Evolutionary conservation across 257 asterid genomes (phyloP).

Genomic region (Ilex aquifolium): DNA sequence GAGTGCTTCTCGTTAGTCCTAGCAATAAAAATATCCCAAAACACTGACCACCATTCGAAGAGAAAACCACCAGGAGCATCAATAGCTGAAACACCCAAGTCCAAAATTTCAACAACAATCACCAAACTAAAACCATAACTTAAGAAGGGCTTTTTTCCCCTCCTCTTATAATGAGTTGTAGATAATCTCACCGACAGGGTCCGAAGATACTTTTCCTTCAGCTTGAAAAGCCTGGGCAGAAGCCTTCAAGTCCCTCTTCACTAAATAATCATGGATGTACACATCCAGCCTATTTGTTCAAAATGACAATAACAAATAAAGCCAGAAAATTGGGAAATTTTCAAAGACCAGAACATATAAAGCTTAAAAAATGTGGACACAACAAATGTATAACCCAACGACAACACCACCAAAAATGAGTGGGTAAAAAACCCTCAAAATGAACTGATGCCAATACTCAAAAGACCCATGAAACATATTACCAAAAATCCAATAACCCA

Average conservation of each 20-base stretch:
- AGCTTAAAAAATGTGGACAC: neutral
- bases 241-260: conserved; percentile 93
- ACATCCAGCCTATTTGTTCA: conserved; percentile 74
- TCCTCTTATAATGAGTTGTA: neutral
- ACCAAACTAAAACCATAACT: conserved; percentile 4
- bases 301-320: conserved; percentile 1
- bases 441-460: neutral
- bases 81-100: conserved; percentile 54
- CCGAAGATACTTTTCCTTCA: conserved; percentile 97
- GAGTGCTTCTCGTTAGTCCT: conserved; percentile 99
- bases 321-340: neutral
- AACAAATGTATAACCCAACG: too few relatives aligned
- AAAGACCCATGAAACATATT: neutral
- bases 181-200: conserved; percentile 78
- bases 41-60: conserved; percentile 99
- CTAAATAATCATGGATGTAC: conserved; percentile 88
- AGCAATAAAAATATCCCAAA: conserved; percentile 98
- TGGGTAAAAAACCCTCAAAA: conserved; percentile 1
- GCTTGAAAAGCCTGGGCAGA: conserved; percentile 97
- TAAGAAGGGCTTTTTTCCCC: neutral
- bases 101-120: conserved; percentile 3
- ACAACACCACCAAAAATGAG: neutral
- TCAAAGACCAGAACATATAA: neutral
- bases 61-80: conserved; percentile 99
- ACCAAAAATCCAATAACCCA: neutral